These are phyloP conservation scores for Pinus tabuliformis DNA, from an alignment of 75 land plant species.

Conservation along the genomic window DNA sequence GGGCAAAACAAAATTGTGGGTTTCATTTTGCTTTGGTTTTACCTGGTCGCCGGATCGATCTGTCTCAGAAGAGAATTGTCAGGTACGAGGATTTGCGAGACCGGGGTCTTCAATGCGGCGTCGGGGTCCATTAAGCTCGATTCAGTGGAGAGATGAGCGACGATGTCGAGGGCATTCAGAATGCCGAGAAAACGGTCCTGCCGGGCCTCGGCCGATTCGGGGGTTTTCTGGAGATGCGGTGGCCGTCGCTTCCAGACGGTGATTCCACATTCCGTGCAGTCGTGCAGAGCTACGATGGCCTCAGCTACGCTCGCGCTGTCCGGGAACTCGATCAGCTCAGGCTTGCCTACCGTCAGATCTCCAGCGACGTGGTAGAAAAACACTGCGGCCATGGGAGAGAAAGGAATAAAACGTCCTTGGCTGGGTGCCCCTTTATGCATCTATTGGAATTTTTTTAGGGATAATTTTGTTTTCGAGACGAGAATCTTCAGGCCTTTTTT, in stretches of 20 bases:
- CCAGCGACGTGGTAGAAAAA: slow-evolving; percentile 71
- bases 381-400: slow-evolving; percentile 56
- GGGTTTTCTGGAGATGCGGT: slow-evolving; percentile 9
- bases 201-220: background rate
- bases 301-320: slow-evolving; percentile 56
- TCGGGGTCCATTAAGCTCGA: slow-evolving; percentile 46
- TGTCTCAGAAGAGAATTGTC: slow-evolving; percentile 40
- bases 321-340: slow-evolving; percentile 45
- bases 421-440: no score
- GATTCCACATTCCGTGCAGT: slow-evolving; percentile 41
- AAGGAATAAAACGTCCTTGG: background rate
- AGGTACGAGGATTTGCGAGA: slow-evolving; percentile 45
- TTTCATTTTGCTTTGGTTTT: no score
- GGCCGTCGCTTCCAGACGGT: slow-evolving; percentile 41
- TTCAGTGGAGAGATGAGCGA: slow-evolving; percentile 47
- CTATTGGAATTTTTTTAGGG: no score
- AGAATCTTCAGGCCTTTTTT: no score
- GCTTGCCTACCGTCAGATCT: slow-evolving; percentile 88
- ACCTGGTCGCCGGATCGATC: slow-evolving; percentile 81
- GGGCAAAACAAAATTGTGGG: background rate
- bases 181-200: slow-evolving; percentile 75
- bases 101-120: slow-evolving; percentile 54
- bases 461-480: no score
- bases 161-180: slow-evolving; percentile 60
- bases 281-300: slow-evolving; percentile 47